Evolutionary conservation across 2,329 filamentous ascomycete species (phyloP), one percentile per base, ranked within the genome.

Genomic region (Colletotrichum incanum): DNA sequence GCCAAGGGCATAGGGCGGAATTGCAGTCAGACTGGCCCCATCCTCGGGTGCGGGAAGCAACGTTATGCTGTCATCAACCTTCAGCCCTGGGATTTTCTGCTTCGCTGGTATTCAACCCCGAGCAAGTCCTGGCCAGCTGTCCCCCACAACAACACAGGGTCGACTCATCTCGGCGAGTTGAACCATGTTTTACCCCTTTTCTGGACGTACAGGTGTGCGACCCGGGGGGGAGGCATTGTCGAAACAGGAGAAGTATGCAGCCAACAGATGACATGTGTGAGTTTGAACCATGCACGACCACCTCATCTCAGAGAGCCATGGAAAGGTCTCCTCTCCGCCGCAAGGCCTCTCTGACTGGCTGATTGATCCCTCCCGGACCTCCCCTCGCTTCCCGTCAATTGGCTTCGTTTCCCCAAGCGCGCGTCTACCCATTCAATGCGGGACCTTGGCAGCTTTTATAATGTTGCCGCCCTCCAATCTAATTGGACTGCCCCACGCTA

Each of bases 351-450:
- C 55, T 63, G 34, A 59, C 37, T 58, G 49, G 55, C 41, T 31
- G 34, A 41, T 61, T 16, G 39, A 55, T 34, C n/a, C 28, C 26
- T 23, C 18, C 41, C 20, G 47, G 31, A 16, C 28, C 26, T 23
- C 18, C 41, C 20, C 59, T 49, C 59, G 54, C 54, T 39, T 31
- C n/a, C 37, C 31, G 20, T 61, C 54, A 26, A 55, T 41, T 37
- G 45, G 65, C 59, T 31, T 50, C 39, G 68, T 66, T 73, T 69
- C 70, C 28, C 70, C 61, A 74, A 68, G 72, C 72, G 72, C 72
- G 72, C 72, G 72, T 74, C 60, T 73, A 73, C 50, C 31, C 20
- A 23, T 26, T 50, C 43, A 49, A 66, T 61, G 47, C 47, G 54
- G 60, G 16, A 43, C 41, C 20, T 18, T 56, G 62, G 18, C 11